phyloP scores from a whole-genome alignment of 2,329 filamentous ascomycete genomes.

The Ceratocystis lukuohia region DNA sequence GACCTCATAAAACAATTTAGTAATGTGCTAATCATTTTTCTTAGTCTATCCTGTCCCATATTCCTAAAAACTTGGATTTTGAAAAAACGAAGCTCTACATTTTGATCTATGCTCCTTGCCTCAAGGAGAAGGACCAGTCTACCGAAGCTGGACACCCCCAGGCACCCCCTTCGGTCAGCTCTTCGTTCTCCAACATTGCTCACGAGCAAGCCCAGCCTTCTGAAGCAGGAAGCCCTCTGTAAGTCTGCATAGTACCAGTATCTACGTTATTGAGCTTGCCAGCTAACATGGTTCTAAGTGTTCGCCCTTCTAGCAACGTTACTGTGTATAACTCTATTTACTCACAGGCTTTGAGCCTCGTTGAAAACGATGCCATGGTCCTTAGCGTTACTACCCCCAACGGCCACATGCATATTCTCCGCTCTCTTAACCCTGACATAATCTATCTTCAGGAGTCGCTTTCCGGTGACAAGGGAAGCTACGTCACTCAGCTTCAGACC shows the following conservation, averaged over 20 bases:
- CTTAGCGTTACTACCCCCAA: constrained; percentile 75
- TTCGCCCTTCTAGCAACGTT: constrained; percentile 35
- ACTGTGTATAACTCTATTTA: constrained; percentile 67
- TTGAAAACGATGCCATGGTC: constrained; percentile 75
- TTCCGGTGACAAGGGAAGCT: constrained; percentile 57
- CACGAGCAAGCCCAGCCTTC: constrained; percentile 56
- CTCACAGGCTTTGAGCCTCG: constrained; percentile 61
- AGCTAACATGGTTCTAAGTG: constrained; percentile 26
- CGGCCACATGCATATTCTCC: constrained; percentile 74
- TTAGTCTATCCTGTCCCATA: constrained; percentile 76
- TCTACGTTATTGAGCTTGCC: background rate
- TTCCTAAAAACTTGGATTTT: constrained; percentile 64
- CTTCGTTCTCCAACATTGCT: constrained; percentile 79
- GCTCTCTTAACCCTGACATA: constrained; percentile 70
- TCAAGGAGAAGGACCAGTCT: constrained; percentile 49
- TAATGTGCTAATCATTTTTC: background rate
- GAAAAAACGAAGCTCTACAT: constrained; percentile 67
- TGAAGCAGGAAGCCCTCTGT: constrained; percentile 46
- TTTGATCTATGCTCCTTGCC: constrained; percentile 71
- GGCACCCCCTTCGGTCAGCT: constrained; percentile 50
- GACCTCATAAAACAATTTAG: background rate
- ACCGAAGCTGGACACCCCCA: constrained; percentile 43
- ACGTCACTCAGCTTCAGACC: constrained; percentile 55
- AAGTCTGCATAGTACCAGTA: constrained; percentile 24
- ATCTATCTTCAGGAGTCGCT: constrained; percentile 83